Conservation (phyloP, 176 grass and related monocot species). For the Oryza punctata region DNA sequence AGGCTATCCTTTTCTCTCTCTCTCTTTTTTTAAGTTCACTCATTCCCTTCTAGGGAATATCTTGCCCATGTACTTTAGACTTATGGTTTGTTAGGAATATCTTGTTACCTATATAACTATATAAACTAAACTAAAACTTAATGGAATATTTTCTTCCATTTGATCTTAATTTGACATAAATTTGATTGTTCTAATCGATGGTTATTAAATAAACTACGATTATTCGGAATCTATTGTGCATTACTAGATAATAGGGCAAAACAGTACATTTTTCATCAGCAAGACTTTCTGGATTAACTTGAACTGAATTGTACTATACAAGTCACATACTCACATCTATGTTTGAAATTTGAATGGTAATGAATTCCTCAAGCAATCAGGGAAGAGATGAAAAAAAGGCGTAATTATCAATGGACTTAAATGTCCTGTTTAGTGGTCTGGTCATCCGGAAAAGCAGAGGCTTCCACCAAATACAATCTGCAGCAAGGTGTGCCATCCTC, state of each 20-base stretch:
- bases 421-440: constrained; percentile 42
- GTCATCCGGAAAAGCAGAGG: constrained; percentile 53
- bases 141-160: background rate
- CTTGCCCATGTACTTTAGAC: background rate
- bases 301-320: constrained; percentile 32
- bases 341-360: constrained; percentile 42
- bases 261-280: constrained; percentile 12
- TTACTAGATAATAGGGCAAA: constrained; percentile 1
- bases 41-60: background rate
- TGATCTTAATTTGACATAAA: background rate
- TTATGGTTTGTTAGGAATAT: constrained; percentile 6
- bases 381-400: constrained; percentile 5
- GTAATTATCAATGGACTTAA: constrained; percentile 34
- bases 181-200: background rate
- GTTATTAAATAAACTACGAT: background rate
- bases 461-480: constrained; percentile 87
- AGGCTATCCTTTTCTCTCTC: background rate
- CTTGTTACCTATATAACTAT: background rate
- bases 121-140: constrained; percentile 7
- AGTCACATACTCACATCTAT: constrained; percentile 21
- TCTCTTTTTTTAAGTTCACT: background rate
- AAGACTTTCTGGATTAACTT: constrained; percentile 36
- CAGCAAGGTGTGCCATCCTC: constrained; percentile 84
- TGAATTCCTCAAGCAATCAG: constrained; percentile 29
- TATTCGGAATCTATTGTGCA: background rate